phyloP scores from a whole-genome alignment of 345 rosid species.

The Acer yangbiense region DNA sequence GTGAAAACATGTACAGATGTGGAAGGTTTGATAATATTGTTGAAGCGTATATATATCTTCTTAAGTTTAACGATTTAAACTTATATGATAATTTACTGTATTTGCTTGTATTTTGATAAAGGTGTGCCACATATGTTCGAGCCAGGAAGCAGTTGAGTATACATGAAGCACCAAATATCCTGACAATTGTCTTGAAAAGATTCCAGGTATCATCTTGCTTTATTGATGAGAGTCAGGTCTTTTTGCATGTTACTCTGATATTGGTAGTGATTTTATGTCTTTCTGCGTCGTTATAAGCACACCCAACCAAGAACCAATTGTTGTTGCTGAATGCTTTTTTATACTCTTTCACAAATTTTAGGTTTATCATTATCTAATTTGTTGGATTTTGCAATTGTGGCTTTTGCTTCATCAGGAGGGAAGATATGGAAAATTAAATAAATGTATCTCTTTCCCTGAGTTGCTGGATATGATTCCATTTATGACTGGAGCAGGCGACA shows the following conservation, averaged over 20 bases:
- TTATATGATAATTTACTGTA: conserved; percentile 1
- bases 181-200: conserved; percentile 87
- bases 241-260: background rate
- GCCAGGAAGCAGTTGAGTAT: conserved; percentile 81
- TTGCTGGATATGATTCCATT: conserved; percentile 82
- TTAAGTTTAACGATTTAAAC: background rate
- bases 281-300: background rate
- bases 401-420: conserved; percentile 61
- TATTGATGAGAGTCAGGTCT: background rate
- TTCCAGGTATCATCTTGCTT: conserved; percentile 58
- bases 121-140: conserved; percentile 75
- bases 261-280: background rate
- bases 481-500: conserved; percentile 69
- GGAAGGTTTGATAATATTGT: conserved; percentile 54
- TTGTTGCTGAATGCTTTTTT: background rate
- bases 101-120: conserved; percentile 24
- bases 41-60: background rate
- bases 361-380: conserved; percentile 3
- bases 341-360: background rate
- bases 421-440: conserved; percentile 73
- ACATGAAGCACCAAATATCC: conserved; percentile 85
- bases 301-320: background rate
- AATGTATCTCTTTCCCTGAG: conserved; percentile 77
- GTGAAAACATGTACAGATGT: conserved; percentile 91
- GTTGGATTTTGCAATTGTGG: conserved; percentile 1